Evolutionary conservation across 352 stramenopile genomes (phyloP), one percentile per base, ranked within the genome.

Genomic region (Achlya hypogyna): DNA sequence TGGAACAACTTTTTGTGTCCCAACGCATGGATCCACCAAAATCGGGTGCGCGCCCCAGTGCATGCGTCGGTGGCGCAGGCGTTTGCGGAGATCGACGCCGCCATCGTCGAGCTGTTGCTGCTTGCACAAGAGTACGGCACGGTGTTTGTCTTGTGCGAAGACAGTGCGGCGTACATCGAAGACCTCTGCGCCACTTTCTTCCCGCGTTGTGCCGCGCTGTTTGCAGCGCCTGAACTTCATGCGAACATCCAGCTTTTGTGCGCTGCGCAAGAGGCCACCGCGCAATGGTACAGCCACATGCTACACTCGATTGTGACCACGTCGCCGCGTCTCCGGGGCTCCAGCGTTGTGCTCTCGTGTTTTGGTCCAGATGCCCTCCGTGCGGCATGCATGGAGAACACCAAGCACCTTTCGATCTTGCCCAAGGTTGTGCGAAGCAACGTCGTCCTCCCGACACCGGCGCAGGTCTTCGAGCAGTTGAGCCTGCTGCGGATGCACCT

Each of bases 1-100:
- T 66, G 59, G 59, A 53, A 63, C 47, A 23, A 60, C 22, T 66
- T 66, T 66, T 23, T 66, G 8, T 66, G 59, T 22, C 59, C 59
- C 1, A 43, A 14, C 4, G 59, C 4, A 31, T 66, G 59, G 59
- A 23, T 66, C 47, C 59, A 58, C 10, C 5, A 14, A 1, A n/a
- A 66, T 3, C 12, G 31, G 2, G 12, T 3, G 25, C 49, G 49
- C 47, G 22, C 23, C 12, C 35, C 40, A 9, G 28, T 43, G 0
- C 27, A 6, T 28, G 2, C 59, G 18, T n/a, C 42, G 28, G 6
- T 51, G 0, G 5, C n/a, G 2, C 22, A 12, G 34, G 23, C 20
- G 4, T 51, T 66, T n/a, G 35, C 40, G 27, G 22, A 56, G n/a
- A n/a, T 66, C 20, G 59, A 66, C 29, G 28, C 28, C 2, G 29